These are phyloP conservation scores for Coffea humblotiana DNA, from an alignment of 305 asterid genomes.

Conservation along the genomic window DNA sequence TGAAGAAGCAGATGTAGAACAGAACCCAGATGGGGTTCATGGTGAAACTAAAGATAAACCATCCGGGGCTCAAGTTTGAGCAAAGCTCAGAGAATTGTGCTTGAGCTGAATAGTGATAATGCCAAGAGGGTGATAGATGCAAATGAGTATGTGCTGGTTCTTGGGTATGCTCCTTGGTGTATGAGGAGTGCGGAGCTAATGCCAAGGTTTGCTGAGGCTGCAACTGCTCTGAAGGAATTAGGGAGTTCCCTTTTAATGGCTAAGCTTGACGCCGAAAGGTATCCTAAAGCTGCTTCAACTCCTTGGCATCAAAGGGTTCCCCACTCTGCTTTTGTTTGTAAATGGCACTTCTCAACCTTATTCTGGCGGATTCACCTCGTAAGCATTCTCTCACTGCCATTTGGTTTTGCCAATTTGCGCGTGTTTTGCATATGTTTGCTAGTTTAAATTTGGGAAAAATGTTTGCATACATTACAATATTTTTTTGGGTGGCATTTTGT, in stretches of 20 bases:
- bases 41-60: slow-evolving; percentile 38
- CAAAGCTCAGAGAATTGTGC: slow-evolving; percentile 86
- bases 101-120: slow-evolving; percentile 68
- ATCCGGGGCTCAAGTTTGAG: slow-evolving; percentile 76
- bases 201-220: slow-evolving; percentile 97
- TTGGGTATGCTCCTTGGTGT: slow-evolving; percentile 98
- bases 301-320: slow-evolving; percentile 81
- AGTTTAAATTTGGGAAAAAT: slow-evolving; percentile 6
- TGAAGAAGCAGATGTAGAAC: slow-evolving; percentile 45
- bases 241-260: slow-evolving; percentile 66
- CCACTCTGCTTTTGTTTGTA: slow-evolving; percentile 74
- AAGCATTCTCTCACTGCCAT: slow-evolving; percentile 22
- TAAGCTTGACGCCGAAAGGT: slow-evolving; percentile 82
- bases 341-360: slow-evolving; percentile 82
- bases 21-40: slow-evolving; percentile 29
- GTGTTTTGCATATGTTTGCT: too few species aligned
- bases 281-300: slow-evolving; percentile 63
- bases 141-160: slow-evolving; percentile 78
- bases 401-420: not conserved
- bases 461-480: not conserved
- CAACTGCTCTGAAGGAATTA: slow-evolving; percentile 66
- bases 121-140: slow-evolving; percentile 52
- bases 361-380: slow-evolving; percentile 90
- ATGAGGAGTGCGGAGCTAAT: slow-evolving; percentile 81
- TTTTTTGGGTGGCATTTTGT: too few species aligned